These are phyloP conservation scores for Nicotiana undulata DNA, from an alignment of 257 asterid species.

Conservation along the genomic window DNA sequence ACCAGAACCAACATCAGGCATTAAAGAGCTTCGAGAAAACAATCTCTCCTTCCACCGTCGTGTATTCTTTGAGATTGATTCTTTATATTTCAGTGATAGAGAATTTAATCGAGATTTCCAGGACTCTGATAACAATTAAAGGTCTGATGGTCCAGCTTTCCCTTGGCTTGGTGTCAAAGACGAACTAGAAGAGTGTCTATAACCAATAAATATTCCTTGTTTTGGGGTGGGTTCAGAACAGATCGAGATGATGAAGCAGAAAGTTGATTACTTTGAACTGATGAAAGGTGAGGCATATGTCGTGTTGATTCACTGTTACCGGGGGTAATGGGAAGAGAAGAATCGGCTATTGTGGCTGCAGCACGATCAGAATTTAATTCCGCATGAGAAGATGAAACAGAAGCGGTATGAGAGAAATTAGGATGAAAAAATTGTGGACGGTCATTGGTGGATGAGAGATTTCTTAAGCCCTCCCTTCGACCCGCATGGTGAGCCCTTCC, in stretches of 20 bases:
- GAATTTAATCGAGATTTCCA: constrained; percentile 78
- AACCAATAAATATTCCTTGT: constrained; percentile 26
- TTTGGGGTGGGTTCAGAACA: constrained; percentile 17
- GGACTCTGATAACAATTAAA: constrained; percentile 56
- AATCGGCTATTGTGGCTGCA: constrained; percentile 24
- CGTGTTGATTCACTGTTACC: constrained; percentile 22
- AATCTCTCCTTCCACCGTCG: constrained; percentile 87
- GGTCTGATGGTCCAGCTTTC: constrained; percentile 80
- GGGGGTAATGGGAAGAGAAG: constrained; percentile 16
- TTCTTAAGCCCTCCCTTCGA: constrained; percentile 62
- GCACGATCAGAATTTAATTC: constrained; percentile 36
- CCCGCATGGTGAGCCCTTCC: constrained; percentile 61
- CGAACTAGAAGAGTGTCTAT: constrained; percentile 36
- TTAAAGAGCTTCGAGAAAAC: constrained; percentile 67
- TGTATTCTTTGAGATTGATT: constrained; percentile 69
- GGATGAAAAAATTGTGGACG: constrained; percentile 51
- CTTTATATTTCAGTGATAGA: constrained; percentile 79
- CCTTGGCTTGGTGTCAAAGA: constrained; percentile 45
- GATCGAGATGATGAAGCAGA: constrained; percentile 53
- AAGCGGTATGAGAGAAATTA: constrained; percentile 36
- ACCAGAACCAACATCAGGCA: constrained; percentile 69
- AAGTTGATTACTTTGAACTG: constrained; percentile 28
- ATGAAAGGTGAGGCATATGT: constrained; percentile 14
- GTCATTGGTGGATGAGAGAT: constrained; percentile 43
- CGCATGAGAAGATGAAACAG: constrained; percentile 28